These are phyloP conservation scores for Amoebophrya sp. DNA, from an alignment of 169 alveolate genomes.

Conservation along the genomic window DNA sequence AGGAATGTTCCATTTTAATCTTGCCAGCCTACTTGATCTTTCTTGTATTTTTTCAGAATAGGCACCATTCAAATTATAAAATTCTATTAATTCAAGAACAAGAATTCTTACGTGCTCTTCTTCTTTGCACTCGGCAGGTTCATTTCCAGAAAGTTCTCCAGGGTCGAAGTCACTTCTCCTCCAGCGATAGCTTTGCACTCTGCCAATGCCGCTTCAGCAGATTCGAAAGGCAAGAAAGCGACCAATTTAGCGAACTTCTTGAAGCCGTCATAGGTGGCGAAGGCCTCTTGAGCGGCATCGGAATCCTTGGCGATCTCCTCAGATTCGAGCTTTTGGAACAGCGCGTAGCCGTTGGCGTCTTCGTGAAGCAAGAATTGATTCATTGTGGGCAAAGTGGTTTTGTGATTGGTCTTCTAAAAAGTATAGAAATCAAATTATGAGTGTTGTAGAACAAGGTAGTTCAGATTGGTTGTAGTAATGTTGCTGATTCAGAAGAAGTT, in stretches of 20 bases:
- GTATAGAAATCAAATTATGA: no score
- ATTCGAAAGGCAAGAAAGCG: neutral
- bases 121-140: slow-evolving; percentile 35
- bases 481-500: no score
- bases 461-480: no score
- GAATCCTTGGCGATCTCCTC: slow-evolving; percentile 42
- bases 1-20: neutral
- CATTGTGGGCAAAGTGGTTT: no score
- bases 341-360: slow-evolving; percentile 37
- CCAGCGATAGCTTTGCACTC: neutral
- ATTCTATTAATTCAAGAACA: no score
- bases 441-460: no score
- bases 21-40: neutral
- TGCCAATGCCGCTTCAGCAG: neutral
- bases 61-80: neutral
- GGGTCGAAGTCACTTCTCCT: neutral
- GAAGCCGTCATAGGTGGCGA: neutral
- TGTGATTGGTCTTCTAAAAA: no score
- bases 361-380: neutral
- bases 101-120: slow-evolving; percentile 32
- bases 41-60: neutral
- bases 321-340: slow-evolving; percentile 39
- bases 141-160: slow-evolving; percentile 45
- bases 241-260: neutral
- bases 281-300: slow-evolving; percentile 31